Conservation (phyloP, 768 basidiomycete genomes). For the Boletus rex-veris region DNA sequence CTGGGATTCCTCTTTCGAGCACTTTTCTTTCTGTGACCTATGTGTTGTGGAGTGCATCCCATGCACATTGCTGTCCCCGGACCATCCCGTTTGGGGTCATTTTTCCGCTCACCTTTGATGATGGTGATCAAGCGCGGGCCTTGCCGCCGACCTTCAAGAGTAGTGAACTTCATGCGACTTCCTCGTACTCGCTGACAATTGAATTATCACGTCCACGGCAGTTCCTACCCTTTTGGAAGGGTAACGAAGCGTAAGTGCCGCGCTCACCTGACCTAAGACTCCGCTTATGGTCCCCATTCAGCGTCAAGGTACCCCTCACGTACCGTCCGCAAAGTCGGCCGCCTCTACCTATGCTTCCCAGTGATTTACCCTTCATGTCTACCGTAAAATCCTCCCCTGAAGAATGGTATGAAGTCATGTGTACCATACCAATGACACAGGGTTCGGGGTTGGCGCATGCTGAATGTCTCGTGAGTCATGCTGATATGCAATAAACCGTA, state of each 20-base stretch:
- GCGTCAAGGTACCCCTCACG: slow-evolving; percentile 46
- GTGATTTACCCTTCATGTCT: slow-evolving; percentile 47
- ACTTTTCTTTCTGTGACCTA: slow-evolving; percentile 17
- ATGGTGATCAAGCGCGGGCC: slow-evolving; percentile 30
- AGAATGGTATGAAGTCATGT: slow-evolving; percentile 57
- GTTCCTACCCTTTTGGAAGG: slow-evolving; percentile 44
- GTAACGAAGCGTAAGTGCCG: slow-evolving; percentile 42
- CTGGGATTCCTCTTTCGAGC: slow-evolving; percentile 9
- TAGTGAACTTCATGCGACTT: slow-evolving; percentile 29
- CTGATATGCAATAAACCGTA: not conserved
- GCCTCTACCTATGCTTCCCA: slow-evolving; percentile 46
- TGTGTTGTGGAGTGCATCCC: slow-evolving; percentile 18
- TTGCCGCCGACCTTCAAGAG: slow-evolving; percentile 50
- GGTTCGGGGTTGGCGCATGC: slow-evolving; percentile 37
- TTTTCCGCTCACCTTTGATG: slow-evolving; percentile 46
- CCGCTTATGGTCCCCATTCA: slow-evolving; percentile 18
- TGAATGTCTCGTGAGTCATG: slow-evolving; percentile 47
- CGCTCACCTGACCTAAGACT: not conserved
- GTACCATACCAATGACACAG: slow-evolving; percentile 39
- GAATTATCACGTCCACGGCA: slow-evolving; percentile 36
- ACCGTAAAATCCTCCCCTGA: slow-evolving; percentile 61
- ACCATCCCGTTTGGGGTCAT: slow-evolving; percentile 40
- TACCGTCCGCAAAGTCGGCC: slow-evolving; percentile 58
- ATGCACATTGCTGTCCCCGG: slow-evolving; percentile 28
- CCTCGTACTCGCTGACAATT: slow-evolving; percentile 46